These are phyloP conservation scores for Anisodus acutangulus DNA, from an alignment of 257 asterid genomes.

Conservation along the genomic window DNA sequence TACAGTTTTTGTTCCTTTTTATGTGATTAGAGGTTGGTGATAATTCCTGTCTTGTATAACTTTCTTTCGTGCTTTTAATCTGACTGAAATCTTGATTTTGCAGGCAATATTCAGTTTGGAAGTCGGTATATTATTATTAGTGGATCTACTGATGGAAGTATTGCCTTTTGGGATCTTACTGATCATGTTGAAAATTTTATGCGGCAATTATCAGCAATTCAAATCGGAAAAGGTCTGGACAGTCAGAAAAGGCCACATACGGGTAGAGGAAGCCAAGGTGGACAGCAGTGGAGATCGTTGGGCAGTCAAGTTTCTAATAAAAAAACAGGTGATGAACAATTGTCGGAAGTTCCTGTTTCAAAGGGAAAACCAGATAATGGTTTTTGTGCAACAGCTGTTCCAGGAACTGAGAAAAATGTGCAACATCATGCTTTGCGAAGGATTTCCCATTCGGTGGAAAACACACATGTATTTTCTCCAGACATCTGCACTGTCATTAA, in stretches of 20 bases:
- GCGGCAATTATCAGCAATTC: constrained; percentile 57
- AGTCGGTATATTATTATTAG: constrained; percentile 65
- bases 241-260: constrained; percentile 87
- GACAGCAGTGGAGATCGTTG: constrained; percentile 74
- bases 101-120: constrained; percentile 54
- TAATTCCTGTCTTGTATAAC: not conserved
- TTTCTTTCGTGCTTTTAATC: not conserved
- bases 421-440: constrained; percentile 42
- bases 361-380: constrained; percentile 36
- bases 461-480: constrained; percentile 29
- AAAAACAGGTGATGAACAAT: constrained; percentile 37
- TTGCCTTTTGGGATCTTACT: constrained; percentile 88
- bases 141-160: constrained; percentile 95
- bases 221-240: constrained; percentile 59
- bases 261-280: constrained; percentile 99
- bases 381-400: constrained; percentile 36
- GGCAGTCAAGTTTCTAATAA: constrained; percentile 49
- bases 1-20: not conserved
- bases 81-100: constrained; percentile 33
- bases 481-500: constrained; percentile 21
- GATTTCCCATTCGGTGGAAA: constrained; percentile 38
- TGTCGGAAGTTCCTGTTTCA: constrained; percentile 33
- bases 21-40: constrained; percentile 19
- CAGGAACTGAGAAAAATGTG: constrained; percentile 35
- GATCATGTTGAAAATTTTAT: constrained; percentile 72